A percentile compares a stretch with the other conserved stretches of the same genome.
Conservation (phyloP, 148 eudicot genomes). For the Chenopodium berlandieri region DNA sequence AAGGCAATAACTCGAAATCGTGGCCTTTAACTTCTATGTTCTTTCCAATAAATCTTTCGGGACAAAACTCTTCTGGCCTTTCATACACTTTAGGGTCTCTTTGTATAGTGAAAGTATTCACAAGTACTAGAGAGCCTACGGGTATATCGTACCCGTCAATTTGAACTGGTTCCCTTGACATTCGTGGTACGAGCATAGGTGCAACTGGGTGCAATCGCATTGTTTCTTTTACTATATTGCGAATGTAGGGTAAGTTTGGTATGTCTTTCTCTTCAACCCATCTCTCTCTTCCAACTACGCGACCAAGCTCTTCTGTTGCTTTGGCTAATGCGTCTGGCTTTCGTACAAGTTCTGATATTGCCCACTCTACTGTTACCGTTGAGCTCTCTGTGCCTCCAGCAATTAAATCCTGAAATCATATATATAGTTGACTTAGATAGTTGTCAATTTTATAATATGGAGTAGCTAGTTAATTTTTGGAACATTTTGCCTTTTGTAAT, state of each 20-base stretch:
- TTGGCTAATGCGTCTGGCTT: slow-evolving; percentile 49
- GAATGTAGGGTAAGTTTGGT: slow-evolving; percentile 60
- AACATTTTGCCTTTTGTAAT: too few relatives aligned
- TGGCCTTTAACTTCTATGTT: slow-evolving; percentile 73
- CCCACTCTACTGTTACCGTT: slow-evolving; percentile 91
- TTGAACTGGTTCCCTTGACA: slow-evolving; percentile 52
- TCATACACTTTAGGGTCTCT: slow-evolving; percentile 71
- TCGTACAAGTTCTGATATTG: slow-evolving; percentile 65
- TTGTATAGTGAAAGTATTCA: slow-evolving; percentile 74
- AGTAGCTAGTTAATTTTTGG: too few relatives aligned
- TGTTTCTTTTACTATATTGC: slow-evolving; percentile 76
- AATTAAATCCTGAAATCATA: slow-evolving; percentile 56
- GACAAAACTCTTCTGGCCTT: slow-evolving; percentile 58
- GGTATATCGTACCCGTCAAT: slow-evolving; percentile 68
- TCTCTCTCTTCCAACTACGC: slow-evolving; percentile 59
- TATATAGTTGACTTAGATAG: too few relatives aligned
- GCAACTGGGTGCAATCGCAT: slow-evolving; percentile 92
- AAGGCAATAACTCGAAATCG: slow-evolving; percentile 69
- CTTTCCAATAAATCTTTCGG: slow-evolving; percentile 67
- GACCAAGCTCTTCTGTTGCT: slow-evolving; percentile 68
- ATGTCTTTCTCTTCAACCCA: slow-evolving; percentile 87
- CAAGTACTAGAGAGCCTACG: slow-evolving; percentile 56
- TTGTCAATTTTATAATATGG: too few relatives aligned
- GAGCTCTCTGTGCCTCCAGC: slow-evolving; percentile 97
- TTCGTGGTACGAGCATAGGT: slow-evolving; percentile 75